A percentile compares a stretch with the other conserved stretches of the same genome.
Evolutionary conservation across 2,329 filamentous ascomycete genomes (phyloP).

Genomic region (Akanthomyces lecanii): DNA sequence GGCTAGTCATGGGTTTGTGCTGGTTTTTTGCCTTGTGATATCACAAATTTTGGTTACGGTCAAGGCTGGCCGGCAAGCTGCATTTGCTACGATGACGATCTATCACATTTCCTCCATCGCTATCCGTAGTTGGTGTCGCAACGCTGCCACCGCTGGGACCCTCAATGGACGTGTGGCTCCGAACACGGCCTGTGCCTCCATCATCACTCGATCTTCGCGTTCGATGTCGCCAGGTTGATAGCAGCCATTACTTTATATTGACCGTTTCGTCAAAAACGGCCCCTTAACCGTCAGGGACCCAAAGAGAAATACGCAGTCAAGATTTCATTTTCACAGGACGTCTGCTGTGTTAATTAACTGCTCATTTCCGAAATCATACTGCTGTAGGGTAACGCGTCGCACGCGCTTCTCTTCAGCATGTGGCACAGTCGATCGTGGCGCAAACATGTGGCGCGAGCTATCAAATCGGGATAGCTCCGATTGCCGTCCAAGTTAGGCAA

Average conservation of each 20-base stretch:
- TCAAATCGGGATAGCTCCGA: constrained; percentile 17
- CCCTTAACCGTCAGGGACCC: too few relatives aligned
- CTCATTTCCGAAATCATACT: background rate
- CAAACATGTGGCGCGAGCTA: constrained; percentile 14
- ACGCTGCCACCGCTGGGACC: too few relatives aligned
- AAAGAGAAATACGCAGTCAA: background rate
- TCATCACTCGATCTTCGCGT: too few relatives aligned
- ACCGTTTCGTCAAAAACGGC: too few relatives aligned
- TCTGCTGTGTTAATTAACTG: too few relatives aligned
- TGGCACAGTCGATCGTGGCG: constrained; percentile 14
- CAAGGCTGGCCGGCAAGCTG: background rate
- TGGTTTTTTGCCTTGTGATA: constrained; percentile 3
- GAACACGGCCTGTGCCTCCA: too few relatives aligned
- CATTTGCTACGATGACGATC: background rate
- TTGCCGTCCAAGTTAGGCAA: constrained; percentile 9
- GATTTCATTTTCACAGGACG: too few relatives aligned
- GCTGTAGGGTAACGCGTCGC: constrained; percentile 6
- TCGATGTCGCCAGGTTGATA: too few relatives aligned
- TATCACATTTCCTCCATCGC: background rate
- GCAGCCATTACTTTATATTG: too few relatives aligned
- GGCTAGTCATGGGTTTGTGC: constrained; percentile 10
- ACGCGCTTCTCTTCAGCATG: background rate
- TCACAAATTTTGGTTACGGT: background rate
- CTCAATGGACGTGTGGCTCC: too few relatives aligned
- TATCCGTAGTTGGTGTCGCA: too few relatives aligned